Base-by-base conservation (phyloP, 345 rosid species). In the Euphorbia peplus region DNA sequence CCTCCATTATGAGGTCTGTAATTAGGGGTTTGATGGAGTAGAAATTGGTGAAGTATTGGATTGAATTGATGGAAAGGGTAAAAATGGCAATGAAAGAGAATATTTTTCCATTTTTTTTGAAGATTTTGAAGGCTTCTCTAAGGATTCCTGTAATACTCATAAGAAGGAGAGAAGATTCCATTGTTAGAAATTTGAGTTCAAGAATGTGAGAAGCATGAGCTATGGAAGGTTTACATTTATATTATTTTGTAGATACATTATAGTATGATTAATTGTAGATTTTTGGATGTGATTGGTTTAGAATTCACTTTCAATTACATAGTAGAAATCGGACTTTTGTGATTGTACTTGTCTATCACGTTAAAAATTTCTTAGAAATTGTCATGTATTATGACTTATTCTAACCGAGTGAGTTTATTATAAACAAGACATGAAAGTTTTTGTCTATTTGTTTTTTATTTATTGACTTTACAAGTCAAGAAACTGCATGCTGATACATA, bases 51-150 rank as follows among this genome's bases (percentile, higher is more conserved):
- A 81, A 26, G 77, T 55, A 71, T 37, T 76, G 69, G 24, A 73
- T 3, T 35, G 79, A 79, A 52, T 52, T 25, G 64, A 78, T 46
- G 42, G 62, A 59, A 74, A 79, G 42, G 58, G 75, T 70, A 44
- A 81, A 37, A 11, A 73, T 8, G 64, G 77, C 67, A 39, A 88
- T 64, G 28, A 60, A 70, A 62, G 80, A 28, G 76, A 88, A 81
- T 9, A 83, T 74, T 69, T 57, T 77, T 48, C 69, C 74, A 63
- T 84, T 83, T 70, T 77, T 81, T 72, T 52, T 21, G 64, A 75
- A 76, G 63, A 84, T 74, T 72, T 76, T 79, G 71, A 69, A 25
- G 72, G 84, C 68, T 64, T 79, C 82, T 47, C 72, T 72, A 55
- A 84, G 69, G 58, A 79, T 81, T 64, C 72, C 72, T 41, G 63